Base-by-base conservation (phyloP, 2,329 filamentous ascomycete species). In the Aspergillus thermomutatus region DNA sequence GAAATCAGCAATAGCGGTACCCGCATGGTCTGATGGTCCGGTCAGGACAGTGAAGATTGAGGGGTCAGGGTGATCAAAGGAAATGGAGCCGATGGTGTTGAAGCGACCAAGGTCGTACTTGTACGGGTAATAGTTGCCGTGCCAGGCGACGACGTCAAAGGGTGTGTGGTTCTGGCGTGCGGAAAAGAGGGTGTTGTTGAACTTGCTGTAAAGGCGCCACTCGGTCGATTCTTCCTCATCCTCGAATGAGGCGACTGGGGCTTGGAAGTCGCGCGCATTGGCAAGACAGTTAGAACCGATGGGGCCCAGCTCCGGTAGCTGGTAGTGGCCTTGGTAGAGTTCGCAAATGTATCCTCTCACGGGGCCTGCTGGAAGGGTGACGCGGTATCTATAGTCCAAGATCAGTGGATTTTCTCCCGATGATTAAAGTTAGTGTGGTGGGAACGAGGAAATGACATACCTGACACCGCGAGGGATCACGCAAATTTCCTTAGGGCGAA, bases 71-170 rank as follows among this genome's bases (percentile, higher is more conserved):
- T 92, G 89, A 71, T 92, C 89, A 67, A 84, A 90, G 7, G 85
- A 88, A 62, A 90, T 85, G 54, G 81, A 85, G 21, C 89, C 89
- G 47, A 92, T 86, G 46, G 84, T 85, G 75, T 87, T 89, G 80
- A 91, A 92, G 31, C 88, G 84, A 26, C 87, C 87, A 1, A 92
- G 81, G 66, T 92, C 89, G 76, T 92, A 92, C 75, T 92, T 92
- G 81, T 86, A 91, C 0, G 89, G 89, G 59, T 88, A 88, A 74
- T 91, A 92, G 60, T 85, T 89, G 47, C 89, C 89, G 68, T 92
- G 89, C 89, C 89, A 92, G 3, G 86, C 88, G 3, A 91, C 89
- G 0, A 92, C 84, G 64, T 92, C 89, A 66, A 91, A 92, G 0
- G 89, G 89, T 0, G 86, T 87, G 70, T 92, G 89, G 10, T 79